A percentile compares a stretch with the other conserved stretches of the same genome.
Conservation (phyloP, 352 stramenopile species). For the Sclerospora graminicola region DNA sequence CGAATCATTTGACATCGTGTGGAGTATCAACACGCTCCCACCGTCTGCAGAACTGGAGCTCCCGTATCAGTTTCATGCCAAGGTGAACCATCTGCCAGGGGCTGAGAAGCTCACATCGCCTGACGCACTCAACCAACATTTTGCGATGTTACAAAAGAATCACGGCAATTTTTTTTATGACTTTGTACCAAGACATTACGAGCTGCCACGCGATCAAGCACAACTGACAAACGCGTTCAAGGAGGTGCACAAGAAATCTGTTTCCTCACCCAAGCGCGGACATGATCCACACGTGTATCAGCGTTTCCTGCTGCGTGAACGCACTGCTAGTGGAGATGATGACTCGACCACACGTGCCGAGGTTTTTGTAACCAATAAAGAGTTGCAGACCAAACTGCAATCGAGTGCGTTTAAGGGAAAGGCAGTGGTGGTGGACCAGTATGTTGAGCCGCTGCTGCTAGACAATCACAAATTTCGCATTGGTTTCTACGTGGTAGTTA, state of each 20-base stretch:
- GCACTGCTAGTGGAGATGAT: constrained; percentile 25
- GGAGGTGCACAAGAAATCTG: constrained; percentile 31
- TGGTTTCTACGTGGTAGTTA: constrained; percentile 81
- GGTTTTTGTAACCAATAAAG: constrained; percentile 35
- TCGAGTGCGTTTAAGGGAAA: constrained; percentile 40
- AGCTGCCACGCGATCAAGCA: constrained; percentile 50
- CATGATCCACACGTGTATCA: constrained; percentile 39
- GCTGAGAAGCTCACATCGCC: constrained; percentile 31
- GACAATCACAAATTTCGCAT: constrained; percentile 85
- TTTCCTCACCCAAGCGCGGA: constrained; percentile 41
- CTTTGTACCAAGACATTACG: constrained; percentile 40
- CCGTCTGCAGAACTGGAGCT: constrained; percentile 34
- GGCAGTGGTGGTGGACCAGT: constrained; percentile 52
- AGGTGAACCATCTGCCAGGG: constrained; percentile 68
- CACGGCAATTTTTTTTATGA: constrained; percentile 62
- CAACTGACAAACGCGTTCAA: constrained; percentile 35
- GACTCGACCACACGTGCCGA: constrained; percentile 10
- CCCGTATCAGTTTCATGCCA: constrained; percentile 27
- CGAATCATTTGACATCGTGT: constrained; percentile 57
- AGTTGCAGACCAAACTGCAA: constrained; percentile 36
- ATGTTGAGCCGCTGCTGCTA: constrained; percentile 77
- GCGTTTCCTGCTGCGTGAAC: constrained; percentile 22
- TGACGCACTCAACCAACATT: constrained; percentile 37
- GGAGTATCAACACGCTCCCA: constrained; percentile 24
- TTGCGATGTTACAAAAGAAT: constrained; percentile 30